Evolutionary conservation across 2,329 filamentous ascomycete genomes (phyloP).

Genomic region (Gnomoniopsis smithogilvyi): DNA sequence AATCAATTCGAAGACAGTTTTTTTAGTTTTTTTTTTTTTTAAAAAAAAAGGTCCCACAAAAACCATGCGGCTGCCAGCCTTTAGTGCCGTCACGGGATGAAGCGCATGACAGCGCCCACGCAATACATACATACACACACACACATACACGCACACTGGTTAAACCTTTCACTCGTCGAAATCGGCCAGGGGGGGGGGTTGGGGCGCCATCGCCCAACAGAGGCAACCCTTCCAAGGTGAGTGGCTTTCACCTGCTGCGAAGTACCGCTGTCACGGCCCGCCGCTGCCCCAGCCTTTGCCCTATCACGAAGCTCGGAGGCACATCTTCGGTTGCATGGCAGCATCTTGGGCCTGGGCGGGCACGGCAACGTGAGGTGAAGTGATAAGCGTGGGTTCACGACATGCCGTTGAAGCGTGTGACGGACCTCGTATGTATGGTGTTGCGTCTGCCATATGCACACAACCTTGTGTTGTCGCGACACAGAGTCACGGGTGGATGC

Average conservation of each 20-base stretch:
- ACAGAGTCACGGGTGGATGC: background rate
- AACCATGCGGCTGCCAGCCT: background rate
- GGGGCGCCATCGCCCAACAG: background rate
- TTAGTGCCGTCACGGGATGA: background rate
- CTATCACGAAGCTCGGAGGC: background rate
- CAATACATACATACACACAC: background rate
- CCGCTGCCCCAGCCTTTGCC: background rate
- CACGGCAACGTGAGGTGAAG: background rate
- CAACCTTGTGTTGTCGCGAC: slow-evolving; percentile 9
- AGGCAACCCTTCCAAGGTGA: background rate
- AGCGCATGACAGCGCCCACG: background rate
- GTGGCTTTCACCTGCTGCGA: background rate
- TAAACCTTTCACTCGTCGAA: background rate
- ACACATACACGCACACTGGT: background rate
- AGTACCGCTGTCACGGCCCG: background rate
- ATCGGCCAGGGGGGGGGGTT: background rate
- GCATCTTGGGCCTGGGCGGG: slow-evolving; percentile 7
- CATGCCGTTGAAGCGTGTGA: slow-evolving; percentile 2
- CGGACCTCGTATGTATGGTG: slow-evolving; percentile 6
- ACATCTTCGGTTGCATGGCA: slow-evolving; percentile 1
- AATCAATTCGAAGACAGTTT: background rate
- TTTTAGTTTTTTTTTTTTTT: too few relatives aligned
- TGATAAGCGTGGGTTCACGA: background rate
- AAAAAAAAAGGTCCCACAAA: background rate
- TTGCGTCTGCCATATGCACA: slow-evolving; percentile 4